Evolutionary conservation across 2,329 filamentous ascomycete genomes (phyloP), one percentile per base, ranked within the genome.

Genomic region (Botrytis fragariae): DNA sequence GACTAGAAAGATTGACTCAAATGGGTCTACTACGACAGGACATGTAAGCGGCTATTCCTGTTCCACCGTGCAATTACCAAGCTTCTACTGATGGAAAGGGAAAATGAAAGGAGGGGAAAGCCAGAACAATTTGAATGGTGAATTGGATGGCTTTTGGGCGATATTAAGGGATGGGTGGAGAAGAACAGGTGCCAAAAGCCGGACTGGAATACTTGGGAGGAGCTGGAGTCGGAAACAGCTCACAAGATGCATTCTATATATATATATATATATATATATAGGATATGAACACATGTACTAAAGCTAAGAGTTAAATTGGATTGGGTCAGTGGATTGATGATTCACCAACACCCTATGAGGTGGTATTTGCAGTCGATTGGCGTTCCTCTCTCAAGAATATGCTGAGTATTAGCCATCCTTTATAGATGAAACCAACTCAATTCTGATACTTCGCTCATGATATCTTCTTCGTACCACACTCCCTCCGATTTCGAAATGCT

Each of bases 1-100:
- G 77, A 77, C 4, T 74, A 79, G 8, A 51, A 69, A 1, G 69
- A 75, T 6, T 84, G 83, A 71, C 81, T 82, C 57, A 82, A 84
- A 75, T 84, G 80, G 75, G 77, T 79, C 1, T 80, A 79, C 61
- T 77, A 78, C 59, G 76, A 75, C 29, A 64, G 74, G 39, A 75
- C 67, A 22, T 78, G 76, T 64, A 73, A 64, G 35, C 78, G 48
- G 64, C 72, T 5, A 54, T 63, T 14, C 63, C 72, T 20, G 73
- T 75, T 57, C 51, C 75, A 32, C 63, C 75, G 14, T 76, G 75
- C 16, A 69, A 71, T 44, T 70, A 75, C 51, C 29, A 61, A 39
- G 60, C 71, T 35, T 72, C 71, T 22, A 69, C 42, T n/a, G 39
- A 62, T 29, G 37, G 60, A 16, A 29, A n/a, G 60, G 37, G 29